Evolutionary conservation across 805 yeast genomes (phyloP).

Genomic region (Yarrowia porcina): DNA sequence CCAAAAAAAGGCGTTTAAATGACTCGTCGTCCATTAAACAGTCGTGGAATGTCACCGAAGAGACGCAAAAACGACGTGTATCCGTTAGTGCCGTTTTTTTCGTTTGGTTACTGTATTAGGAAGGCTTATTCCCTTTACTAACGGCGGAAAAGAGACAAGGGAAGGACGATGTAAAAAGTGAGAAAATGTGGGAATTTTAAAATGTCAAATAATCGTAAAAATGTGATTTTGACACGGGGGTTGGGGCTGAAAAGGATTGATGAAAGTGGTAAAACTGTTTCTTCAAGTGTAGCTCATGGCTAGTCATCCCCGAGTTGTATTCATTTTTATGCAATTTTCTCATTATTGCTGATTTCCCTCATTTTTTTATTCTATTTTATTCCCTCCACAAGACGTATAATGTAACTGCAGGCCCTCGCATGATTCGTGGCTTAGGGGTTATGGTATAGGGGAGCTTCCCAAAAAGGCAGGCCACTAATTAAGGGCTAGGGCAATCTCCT

Average conservation of each 20-base stretch:
- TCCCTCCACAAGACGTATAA: too few species aligned
- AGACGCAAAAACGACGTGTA: not conserved
- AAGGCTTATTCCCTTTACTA: not conserved
- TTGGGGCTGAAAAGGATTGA: not conserved
- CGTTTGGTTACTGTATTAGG: constrained; percentile 13
- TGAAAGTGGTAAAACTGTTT: not conserved
- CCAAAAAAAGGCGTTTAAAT: too few species aligned
- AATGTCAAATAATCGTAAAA: not conserved
- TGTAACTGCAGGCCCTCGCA: too few species aligned
- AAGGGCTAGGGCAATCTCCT: not conserved
- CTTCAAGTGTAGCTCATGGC: too few species aligned
- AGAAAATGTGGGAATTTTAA: not conserved
- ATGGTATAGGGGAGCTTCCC: not conserved
- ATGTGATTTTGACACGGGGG: not conserved
- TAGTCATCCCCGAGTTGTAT: too few species aligned
- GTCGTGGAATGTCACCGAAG: not conserved
- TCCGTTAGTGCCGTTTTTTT: not conserved
- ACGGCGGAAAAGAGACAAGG: not conserved
- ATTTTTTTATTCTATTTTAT: not conserved
- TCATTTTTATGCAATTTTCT: too few species aligned
- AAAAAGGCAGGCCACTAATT: not conserved
- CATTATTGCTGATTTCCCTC: too few species aligned
- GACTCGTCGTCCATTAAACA: too few species aligned
- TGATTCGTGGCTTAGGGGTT: not conserved
- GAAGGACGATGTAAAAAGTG: not conserved